Conservation (phyloP, 257 asterid species). For the Ajuga chamaepitys region DNA sequence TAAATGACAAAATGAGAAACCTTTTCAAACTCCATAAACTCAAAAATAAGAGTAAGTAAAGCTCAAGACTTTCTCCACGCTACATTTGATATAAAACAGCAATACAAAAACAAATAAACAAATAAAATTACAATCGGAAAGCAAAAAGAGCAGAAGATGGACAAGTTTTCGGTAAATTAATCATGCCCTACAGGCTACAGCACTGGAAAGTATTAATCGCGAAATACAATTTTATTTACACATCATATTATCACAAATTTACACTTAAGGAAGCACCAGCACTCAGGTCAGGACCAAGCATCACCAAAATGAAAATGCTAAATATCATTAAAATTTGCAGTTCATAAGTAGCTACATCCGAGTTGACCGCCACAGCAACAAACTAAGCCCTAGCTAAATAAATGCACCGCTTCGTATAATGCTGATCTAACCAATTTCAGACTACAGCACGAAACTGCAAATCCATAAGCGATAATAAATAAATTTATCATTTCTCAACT, state of each 20-base stretch:
- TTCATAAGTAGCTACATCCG: not conserved
- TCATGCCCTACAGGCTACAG: not conserved
- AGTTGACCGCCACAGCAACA: not conserved
- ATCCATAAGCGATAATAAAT: not conserved
- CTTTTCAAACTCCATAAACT: not conserved
- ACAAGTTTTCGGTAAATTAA: not conserved
- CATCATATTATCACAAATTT: too few relatives aligned
- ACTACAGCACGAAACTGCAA: not conserved
- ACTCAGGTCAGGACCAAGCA: not conserved
- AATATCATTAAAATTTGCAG: not conserved
- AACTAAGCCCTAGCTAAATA: not conserved
- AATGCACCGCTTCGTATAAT: not conserved
- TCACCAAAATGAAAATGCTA: not conserved
- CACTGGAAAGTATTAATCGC: not conserved
- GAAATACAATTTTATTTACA: not conserved
- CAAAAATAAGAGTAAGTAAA: not conserved
- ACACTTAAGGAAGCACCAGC: not conserved
- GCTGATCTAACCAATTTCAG: slow-evolving; percentile 1
- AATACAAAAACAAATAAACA: not conserved
- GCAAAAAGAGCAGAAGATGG: not conserved
- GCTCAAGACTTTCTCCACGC: not conserved
- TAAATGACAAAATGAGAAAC: not conserved
- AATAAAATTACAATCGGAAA: too few relatives aligned
- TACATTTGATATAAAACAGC: not conserved
- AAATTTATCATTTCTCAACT: not conserved